These are phyloP conservation scores for Candida frijolesensis DNA, from an alignment of 1,139 yeast species.

Conservation along the genomic window DNA sequence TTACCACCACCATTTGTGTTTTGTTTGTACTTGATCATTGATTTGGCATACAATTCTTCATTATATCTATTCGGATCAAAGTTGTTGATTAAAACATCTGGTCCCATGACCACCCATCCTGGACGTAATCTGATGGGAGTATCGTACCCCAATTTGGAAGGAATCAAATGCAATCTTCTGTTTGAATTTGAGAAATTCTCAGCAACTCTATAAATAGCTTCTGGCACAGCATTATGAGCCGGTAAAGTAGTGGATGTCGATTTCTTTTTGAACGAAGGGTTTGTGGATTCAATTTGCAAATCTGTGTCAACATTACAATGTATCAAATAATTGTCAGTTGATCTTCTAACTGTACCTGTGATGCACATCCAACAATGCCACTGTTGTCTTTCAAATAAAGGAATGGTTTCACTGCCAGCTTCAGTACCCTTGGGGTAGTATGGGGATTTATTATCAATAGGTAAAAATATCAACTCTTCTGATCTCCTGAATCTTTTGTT, in stretches of 20 bases:
- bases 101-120: constrained; percentile 92
- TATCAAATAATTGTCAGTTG: constrained; percentile 79
- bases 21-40: constrained; percentile 32
- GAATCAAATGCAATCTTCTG: constrained; percentile 81
- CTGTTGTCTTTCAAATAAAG: constrained; percentile 50
- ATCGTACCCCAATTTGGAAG: constrained; percentile 62
- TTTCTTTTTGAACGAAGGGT: neutral
- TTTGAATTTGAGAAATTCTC: constrained; percentile 87
- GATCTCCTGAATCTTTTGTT: constrained; percentile 81
- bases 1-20: constrained; percentile 11
- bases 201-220: constrained; percentile 76
- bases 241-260: constrained; percentile 2
- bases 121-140: constrained; percentile 71
- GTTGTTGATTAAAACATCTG: constrained; percentile 76
- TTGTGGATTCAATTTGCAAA: constrained; percentile 56
- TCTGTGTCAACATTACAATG: constrained; percentile 95
- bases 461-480: constrained; percentile 78
- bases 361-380: constrained; percentile 99
- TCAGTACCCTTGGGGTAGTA: constrained; percentile 46
- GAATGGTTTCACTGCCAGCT: constrained; percentile 14
- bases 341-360: constrained; percentile 88
- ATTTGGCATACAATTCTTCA: constrained; percentile 34
- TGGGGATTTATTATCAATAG: constrained; percentile 59
- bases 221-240: constrained; percentile 56
- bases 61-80: constrained; percentile 46